Evolutionary conservation across 176 grass and related monocot genomes (phyloP).

Genomic region (Oryza brachyantha): DNA sequence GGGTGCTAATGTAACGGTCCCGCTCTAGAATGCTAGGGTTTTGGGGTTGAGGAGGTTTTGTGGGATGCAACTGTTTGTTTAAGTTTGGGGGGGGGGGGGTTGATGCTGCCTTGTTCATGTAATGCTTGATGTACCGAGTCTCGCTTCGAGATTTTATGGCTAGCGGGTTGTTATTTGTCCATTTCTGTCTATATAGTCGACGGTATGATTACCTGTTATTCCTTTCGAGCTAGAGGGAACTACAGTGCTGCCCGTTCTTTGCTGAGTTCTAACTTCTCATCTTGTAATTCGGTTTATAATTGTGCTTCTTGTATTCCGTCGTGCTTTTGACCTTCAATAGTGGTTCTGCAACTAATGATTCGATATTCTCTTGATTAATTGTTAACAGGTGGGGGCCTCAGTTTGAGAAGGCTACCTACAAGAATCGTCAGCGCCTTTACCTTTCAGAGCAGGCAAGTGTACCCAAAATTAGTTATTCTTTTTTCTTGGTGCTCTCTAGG

Average conservation of each 20-base stretch:
- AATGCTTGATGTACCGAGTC: background rate
- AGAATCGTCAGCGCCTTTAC: conserved; percentile 77
- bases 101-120: background rate
- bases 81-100: background rate
- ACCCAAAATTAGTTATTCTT: background rate
- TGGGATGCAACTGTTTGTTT: conserved; percentile 17
- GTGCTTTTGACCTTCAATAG: background rate
- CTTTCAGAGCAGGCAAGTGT: conserved; percentile 75
- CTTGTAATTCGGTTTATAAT: background rate
- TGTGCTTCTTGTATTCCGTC: background rate
- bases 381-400: conserved; percentile 75
- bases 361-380: conserved; percentile 28
- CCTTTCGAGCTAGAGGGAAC: background rate
- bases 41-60: conserved; percentile 21
- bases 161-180: background rate
- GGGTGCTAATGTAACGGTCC: background rate
- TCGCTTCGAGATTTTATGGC: background rate
- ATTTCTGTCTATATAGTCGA: background rate
- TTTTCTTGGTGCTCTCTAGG: background rate
- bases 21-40: conserved; percentile 41
- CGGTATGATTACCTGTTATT: background rate
- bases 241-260: background rate
- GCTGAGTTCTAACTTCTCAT: background rate
- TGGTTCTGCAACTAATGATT: conserved; percentile 23
- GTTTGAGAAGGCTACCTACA: conserved; percentile 69